Percentiles rank a stretch among this genome's conserved stretches.
phyloP scores from a whole-genome alignment of 306 rosid species.

The Pueraria montana region DNA sequence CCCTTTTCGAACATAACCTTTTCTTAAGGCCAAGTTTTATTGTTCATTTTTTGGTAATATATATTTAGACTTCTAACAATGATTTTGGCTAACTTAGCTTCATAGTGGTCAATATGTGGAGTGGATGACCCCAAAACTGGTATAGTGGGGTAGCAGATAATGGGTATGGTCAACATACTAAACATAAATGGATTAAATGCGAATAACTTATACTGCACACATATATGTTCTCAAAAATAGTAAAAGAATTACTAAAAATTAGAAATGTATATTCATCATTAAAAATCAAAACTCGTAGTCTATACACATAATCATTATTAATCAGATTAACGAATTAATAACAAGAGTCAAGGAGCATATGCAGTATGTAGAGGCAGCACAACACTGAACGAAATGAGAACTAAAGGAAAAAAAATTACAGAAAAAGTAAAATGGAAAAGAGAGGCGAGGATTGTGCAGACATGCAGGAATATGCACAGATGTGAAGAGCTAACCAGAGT shows the following conservation, averaged over 20 bases:
- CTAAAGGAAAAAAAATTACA: too few relatives aligned
- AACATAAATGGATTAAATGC: not conserved
- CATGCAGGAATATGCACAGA: too few relatives aligned
- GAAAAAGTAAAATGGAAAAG: too few relatives aligned
- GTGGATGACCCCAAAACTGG: not conserved
- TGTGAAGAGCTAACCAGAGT: too few relatives aligned
- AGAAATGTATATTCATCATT: too few relatives aligned
- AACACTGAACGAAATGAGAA: too few relatives aligned
- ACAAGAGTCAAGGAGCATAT: too few relatives aligned
- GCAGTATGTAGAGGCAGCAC: too few relatives aligned
- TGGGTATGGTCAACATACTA: not conserved
- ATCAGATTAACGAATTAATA: too few relatives aligned
- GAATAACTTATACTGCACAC: not conserved
- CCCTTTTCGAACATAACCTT: not conserved
- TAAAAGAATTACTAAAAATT: not conserved
- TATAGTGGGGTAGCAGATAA: not conserved
- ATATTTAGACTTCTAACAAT: not conserved
- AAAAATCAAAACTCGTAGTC: too few relatives aligned
- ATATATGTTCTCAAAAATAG: not conserved
- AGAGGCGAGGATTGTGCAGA: too few relatives aligned
- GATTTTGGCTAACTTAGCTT: not conserved
- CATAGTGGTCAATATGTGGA: not conserved
- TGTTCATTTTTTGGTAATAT: conserved; percentile 1
- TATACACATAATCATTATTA: too few relatives aligned
- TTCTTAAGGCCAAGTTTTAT: conserved; percentile 3